Base-by-base conservation (phyloP, 2,329 filamentous ascomycete species). In the Beauveria bassiana region DNA sequence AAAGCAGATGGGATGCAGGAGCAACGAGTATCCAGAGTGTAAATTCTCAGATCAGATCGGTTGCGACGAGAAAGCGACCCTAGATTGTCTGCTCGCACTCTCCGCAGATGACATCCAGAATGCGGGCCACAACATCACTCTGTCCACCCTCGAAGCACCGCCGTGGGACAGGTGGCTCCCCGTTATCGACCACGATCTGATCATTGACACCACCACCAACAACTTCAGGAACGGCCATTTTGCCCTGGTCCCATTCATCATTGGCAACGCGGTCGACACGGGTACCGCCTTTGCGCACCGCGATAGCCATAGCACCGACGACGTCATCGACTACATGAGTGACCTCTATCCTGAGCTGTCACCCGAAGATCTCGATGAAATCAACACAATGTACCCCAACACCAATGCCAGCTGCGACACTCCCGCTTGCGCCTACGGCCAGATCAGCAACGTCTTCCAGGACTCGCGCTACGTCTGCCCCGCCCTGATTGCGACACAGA, bases 91-190 rank as follows among this genome's bases (percentile, higher is more conserved):
- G 12, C 77, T 77, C 2, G 69, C 68, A 14, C 75, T 77, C 64
- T 70, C 78, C 0, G 70, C 75, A 1, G 64, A 65, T 1, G 73
- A 78, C 51, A 66, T 84, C 3, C 77, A 81, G 40, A 65, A 72
- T 2, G 68, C 72, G 24, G 81, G 81, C 68, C 69, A 68, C 20
- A 9, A 42, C 8, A 6, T 2, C 22, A 8, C 22, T 8, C 14
- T 26, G 12, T 54, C 38, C 20, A 43, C 10, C 20, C 2, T 47
- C 74, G 0, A 46, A 5, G 43, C 65, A 66, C 65, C 69, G 3
- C 82, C 83, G 0, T 62, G 78, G 0, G 85, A 78, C 69, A 81
- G 80, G 72, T 86, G 80, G 73, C 74, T 78, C 7, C 82, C 83
- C 0, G 77, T 80, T 0, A 69, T 86, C 2, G 85, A 87, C 64